Base-by-base conservation (phyloP, 768 basidiomycete genomes). In the Phanerodontia chrysosporium region DNA sequence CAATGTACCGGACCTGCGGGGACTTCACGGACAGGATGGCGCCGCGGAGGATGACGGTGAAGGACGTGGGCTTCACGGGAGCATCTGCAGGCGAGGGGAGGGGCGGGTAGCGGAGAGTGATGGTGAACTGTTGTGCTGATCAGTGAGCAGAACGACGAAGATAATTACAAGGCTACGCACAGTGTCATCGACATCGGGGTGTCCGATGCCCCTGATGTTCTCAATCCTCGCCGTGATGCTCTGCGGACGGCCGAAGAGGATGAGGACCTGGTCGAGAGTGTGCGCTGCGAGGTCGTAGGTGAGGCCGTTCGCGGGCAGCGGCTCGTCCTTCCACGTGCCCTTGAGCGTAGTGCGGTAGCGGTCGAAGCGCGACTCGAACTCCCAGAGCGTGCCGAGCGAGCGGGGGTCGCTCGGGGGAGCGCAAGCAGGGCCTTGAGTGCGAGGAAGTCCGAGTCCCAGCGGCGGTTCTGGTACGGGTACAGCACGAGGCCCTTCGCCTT, bases 211-310 rank as follows among this genome's bases (percentile, higher is more conserved):
- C 53, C 90, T 80, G 36, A 84, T 71, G 68, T 92, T 92, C 66
- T 85, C 81, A 25, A 86, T 75, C 66, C 89, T 83, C 1, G 85
- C 89, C 3, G 87, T 87, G 27, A 95, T 71, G 58, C 72, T 82
- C 30, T 78, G 67, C 0, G 93, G 92, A 51, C 83, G 76, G 36
- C 92, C 93, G 66, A 94, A 94, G 44, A 95, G 78, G 10, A 76
- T 75, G 29, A 93, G 74, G 5, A 83, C 78, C 71, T 93, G 90
- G 73, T 93, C 90, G 62, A 93, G 83, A 27, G 92, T 77, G 70
- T 95, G 91, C 8, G 87, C 74, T 4, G 89, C 92, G 22, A 95
- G 78, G 69, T 95, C 91, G 69, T 85, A 95, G 2, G 85, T 82
- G 27, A 82, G 76, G 3, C 90, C 89, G 48, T 80, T 80, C 21